Evolutionary conservation across 1,139 yeast genomes (phyloP), one percentile per base, ranked within the genome.

Genomic region (Saccharomyces hybrid): DNA sequence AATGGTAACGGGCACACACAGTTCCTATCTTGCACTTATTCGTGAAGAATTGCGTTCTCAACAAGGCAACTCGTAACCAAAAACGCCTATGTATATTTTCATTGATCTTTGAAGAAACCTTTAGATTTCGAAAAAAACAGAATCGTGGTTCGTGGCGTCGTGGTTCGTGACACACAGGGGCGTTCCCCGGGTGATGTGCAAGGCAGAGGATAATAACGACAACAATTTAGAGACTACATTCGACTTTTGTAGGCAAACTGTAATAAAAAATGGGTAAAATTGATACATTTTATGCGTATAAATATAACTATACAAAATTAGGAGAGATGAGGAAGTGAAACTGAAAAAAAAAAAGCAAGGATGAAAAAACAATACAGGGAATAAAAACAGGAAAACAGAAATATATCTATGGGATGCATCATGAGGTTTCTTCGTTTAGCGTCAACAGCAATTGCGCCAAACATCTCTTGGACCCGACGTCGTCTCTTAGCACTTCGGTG

Each of bases 381-480:
- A 46, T 9, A 23, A n/a, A 46, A 46, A 26, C 9, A 23, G 47
- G 29, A 25, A 46, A 27, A 27, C 20, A 26, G 47, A 38, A 38
- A 38, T 38, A 38, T 38, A 38, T 38, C 42, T 38, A 46, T 46
- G 47, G 29, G 13, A 46, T 25, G 29, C 47, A 46, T 38, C 42
- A 38, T 38, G 41, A 32, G 53, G 58, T 50, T 48, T 63, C 68
- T 50, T 67, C 71, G 54, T 66, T 66, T 58, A 93, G 77, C 63
- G 88, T 88, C 54, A 87, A 77, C 61, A 93, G 76, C 52, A 93
- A 76, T 70, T 90, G 96, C 2, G 93, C 86, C 59, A 93, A 76
- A 66, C 96, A 89, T 62, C 93, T 80, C 67, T 87, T 88, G 8
- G 98, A 89, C 11, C 93, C 91, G 5, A 82, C 80, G 67, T 93